Conservation (phyloP, 1,284 basidiomycete genomes). For the Ceratobasidium sp. region DNA sequence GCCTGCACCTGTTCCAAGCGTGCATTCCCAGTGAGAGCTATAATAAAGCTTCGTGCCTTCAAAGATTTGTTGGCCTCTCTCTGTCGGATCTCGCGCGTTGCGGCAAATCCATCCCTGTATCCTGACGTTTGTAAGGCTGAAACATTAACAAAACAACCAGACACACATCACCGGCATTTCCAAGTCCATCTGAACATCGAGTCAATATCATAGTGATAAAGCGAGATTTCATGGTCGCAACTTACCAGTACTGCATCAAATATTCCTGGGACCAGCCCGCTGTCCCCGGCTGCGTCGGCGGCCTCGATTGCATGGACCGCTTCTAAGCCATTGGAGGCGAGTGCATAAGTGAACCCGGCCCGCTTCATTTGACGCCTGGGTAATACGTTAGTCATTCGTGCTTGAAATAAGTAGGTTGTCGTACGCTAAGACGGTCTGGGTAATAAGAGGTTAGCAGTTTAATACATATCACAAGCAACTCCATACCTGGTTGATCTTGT, state of each 20-base stretch:
- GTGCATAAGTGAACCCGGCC: slow-evolving; percentile 50
- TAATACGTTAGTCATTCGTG: not conserved
- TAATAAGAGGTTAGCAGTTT: not conserved
- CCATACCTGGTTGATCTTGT: slow-evolving; percentile 50
- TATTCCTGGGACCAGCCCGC: slow-evolving; percentile 9
- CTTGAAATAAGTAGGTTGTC: not conserved
- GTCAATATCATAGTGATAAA: not conserved
- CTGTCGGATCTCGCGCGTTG: slow-evolving; percentile 51
- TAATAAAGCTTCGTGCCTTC: slow-evolving; percentile 49
- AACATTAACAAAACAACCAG: not conserved
- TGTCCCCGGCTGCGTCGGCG: slow-evolving; percentile 12
- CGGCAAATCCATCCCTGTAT: slow-evolving; percentile 50
- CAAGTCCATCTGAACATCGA: slow-evolving; percentile 51
- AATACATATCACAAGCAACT: slow-evolving; percentile 27
- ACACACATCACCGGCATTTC: slow-evolving; percentile 53
- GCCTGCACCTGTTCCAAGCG: slow-evolving; percentile 36
- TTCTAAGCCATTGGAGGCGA: slow-evolving; percentile 52
- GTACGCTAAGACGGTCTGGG: slow-evolving; percentile 44
- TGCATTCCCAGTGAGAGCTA: slow-evolving; percentile 53
- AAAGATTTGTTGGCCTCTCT: slow-evolving; percentile 49
- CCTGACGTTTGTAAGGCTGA: not conserved
- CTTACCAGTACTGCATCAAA: slow-evolving; percentile 52
- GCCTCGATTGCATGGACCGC: slow-evolving; percentile 50
- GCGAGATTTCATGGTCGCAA: not conserved
- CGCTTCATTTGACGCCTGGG: slow-evolving; percentile 50